Base-by-base conservation (phyloP, 148 eudicot species). In the Mesembryanthemum crystallinum region DNA sequence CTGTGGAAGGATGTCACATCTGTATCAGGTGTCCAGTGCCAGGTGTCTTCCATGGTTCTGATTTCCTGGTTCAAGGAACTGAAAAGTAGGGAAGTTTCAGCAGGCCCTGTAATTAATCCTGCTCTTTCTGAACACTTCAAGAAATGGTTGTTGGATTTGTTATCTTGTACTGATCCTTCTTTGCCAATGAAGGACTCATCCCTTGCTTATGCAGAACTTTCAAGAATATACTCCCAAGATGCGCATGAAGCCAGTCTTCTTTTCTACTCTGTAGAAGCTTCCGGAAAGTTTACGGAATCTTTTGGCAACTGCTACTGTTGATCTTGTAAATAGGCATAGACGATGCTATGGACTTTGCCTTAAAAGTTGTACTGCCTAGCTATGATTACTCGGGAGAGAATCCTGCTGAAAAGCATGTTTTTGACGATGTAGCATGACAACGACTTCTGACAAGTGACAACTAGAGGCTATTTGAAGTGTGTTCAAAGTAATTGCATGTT, bases 41-140 rank as follows among this genome's bases (percentile, higher is more conserved):
- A 96, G 90, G 94, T 96, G 78, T 93, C 91, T 64, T 86, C 99
- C 5, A 80, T 96, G 97, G 87, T 96, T 75, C 86, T 96, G 76
- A 89, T 96, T 76, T 89, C 99, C 60, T 96, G 99, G 99, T 96
- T 89, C 71, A 89, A 89, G 76, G 97, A 96, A 80, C 82, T 91
- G 69, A 89, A 84, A 77, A 59, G 32, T 67, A 71, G 72, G 37
- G 74, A 82, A 51, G 67, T 43, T 67, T 73, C 82, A 29, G 79
- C 78, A 67, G 67, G 73, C 54, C 77, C 78, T 39, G 86, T 75
- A 70, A 83, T 82, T 25, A 74, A 74, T 62, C 78, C 86, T 79
- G 66, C 80, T 51, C 82, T 87, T 60, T 81, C 85, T 63, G 85
- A 83, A 76, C 87, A 76, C 55, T 88, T 96, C 35, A 92, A 89